phyloP scores from a whole-genome alignment of 2,329 filamentous ascomycete species.

The Epichloe sylvatica region DNA sequence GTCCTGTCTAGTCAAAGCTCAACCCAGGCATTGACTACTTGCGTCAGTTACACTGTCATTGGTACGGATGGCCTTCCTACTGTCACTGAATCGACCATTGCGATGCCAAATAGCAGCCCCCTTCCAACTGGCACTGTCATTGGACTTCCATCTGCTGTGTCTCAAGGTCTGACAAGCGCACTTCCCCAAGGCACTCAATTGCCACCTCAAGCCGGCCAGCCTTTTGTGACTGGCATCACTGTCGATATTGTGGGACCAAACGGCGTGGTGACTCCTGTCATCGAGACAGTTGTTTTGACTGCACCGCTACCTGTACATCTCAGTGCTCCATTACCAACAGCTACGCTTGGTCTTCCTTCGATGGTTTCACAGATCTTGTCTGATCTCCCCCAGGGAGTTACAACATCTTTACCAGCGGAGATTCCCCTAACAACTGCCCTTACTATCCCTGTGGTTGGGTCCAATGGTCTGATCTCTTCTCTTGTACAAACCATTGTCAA shows the following conservation, averaged over 20 bases:
- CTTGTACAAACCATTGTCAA: conserved; percentile 20
- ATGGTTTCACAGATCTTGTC: conserved; percentile 8
- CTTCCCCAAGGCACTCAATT: conserved; percentile 10
- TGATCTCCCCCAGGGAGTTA: conserved; percentile 10
- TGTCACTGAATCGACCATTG: conserved; percentile 18
- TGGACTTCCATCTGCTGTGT: conserved; percentile 9
- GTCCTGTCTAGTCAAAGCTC: neutral
- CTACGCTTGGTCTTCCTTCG: conserved; percentile 10
- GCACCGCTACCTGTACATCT: conserved; percentile 2
- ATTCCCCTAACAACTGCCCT: conserved; percentile 15
- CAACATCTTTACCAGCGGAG: conserved; percentile 5
- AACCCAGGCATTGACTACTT: conserved; percentile 14
- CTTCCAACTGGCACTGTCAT: conserved; percentile 9
- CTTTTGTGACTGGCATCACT: conserved; percentile 18
- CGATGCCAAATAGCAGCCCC: conserved; percentile 11
- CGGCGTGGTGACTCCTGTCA: conserved; percentile 17
- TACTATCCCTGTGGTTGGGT: conserved; percentile 18
- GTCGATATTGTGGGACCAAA: conserved; percentile 18
- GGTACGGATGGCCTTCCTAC: conserved; percentile 18
- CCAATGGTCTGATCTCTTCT: conserved; percentile 19
- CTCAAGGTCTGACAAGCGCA: conserved; percentile 4
- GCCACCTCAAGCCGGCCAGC: conserved; percentile 7
- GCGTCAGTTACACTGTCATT: conserved; percentile 16
- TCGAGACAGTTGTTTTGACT: conserved; percentile 14
- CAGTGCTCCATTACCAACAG: conserved; percentile 6